Percentiles rank a stretch among this genome's conserved stretches.
These are phyloP conservation scores for Dillenia turbinata DNA, from an alignment of 164 flowering plant genomes.

Conservation along the genomic window DNA sequence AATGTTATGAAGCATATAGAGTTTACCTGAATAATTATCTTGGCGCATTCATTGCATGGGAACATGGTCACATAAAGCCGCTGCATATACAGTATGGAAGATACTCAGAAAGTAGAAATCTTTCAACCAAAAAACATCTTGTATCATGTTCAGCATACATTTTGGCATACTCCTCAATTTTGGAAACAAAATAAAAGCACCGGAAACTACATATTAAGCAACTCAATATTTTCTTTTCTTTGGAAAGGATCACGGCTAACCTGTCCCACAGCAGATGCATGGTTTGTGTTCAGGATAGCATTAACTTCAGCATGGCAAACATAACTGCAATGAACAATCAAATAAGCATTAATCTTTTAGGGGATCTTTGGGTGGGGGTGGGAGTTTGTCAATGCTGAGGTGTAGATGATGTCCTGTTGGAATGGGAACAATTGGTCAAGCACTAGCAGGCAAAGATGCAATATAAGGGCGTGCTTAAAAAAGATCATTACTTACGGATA, in stretches of 20 bases:
- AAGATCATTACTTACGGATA: constrained; percentile 65
- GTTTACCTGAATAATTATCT: constrained; percentile 86
- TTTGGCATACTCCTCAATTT: too few species aligned
- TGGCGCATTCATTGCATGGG: constrained; percentile 97
- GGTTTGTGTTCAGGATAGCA: constrained; percentile 89
- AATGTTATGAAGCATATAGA: too few species aligned
- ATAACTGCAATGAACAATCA: constrained; percentile 44
- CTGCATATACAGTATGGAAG: constrained; percentile 31
- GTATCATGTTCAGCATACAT: too few species aligned
- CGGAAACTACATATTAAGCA: too few species aligned
- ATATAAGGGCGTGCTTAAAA: background rate
- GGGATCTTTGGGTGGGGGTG: background rate
- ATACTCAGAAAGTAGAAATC: too few species aligned
- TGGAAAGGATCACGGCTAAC: constrained; percentile 22
- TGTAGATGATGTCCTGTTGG: background rate
- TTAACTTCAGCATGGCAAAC: constrained; percentile 98
- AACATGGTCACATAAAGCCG: constrained; percentile 94
- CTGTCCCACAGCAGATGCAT: constrained; percentile 95
- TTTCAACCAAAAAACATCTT: too few species aligned
- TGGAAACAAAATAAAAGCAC: too few species aligned
- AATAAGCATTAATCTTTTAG: background rate
- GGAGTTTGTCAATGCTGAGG: background rate
- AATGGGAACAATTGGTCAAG: too few species aligned
- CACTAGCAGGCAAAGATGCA: background rate
- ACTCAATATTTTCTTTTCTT: too few species aligned